These are phyloP conservation scores for Cadophora sp. DNA, from an alignment of 2,329 filamentous ascomycete species.

Conservation along the genomic window DNA sequence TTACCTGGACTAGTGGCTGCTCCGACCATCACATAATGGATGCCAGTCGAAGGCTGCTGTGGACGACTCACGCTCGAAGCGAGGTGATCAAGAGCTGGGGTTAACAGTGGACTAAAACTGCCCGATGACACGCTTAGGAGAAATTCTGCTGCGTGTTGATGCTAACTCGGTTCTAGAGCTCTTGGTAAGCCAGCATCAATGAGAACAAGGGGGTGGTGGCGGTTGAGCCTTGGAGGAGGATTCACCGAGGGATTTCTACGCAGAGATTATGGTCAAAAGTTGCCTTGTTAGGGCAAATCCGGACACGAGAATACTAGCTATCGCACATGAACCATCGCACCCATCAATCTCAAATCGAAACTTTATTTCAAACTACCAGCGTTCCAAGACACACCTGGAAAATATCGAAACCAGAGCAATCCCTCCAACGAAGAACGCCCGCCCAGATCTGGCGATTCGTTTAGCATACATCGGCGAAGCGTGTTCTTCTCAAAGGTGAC, in stretches of 20 bases:
- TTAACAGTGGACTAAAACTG: constrained; percentile 4
- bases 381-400: neutral
- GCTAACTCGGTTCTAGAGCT: neutral
- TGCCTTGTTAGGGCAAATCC: neutral
- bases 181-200: neutral
- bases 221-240: neutral
- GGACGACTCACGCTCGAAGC: constrained; percentile 1
- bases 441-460: neutral
- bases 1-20: neutral
- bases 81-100: neutral
- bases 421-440: neutral
- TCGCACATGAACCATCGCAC: neutral
- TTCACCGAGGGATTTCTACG: neutral
- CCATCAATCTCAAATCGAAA: neutral
- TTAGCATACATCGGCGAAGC: neutral
- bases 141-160: neutral
- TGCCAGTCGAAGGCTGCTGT: neutral
- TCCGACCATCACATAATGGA: neutral
- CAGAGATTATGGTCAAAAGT: neutral
- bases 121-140: neutral
- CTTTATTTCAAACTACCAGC: constrained; percentile 4
- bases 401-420: neutral
- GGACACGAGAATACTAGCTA: neutral
- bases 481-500: neutral
- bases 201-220: neutral